These are phyloP conservation scores for Flaveria floridana DNA, from an alignment of 140 eudicot species.

Conservation along the genomic window DNA sequence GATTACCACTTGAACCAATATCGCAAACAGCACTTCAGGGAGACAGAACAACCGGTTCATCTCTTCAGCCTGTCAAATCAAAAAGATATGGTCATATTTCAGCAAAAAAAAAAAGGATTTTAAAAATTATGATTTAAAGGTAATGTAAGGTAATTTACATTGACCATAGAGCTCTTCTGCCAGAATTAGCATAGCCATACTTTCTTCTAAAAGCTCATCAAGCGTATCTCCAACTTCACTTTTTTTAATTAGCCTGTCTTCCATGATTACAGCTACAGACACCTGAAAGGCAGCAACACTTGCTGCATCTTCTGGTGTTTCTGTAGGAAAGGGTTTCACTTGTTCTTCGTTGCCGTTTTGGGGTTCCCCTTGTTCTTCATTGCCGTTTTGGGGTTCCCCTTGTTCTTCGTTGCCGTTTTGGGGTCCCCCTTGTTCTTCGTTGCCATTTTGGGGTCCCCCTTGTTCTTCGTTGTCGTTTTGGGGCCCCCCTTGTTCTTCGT, in stretches of 20 bases:
- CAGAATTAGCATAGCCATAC: not conserved
- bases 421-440: not conserved
- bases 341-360: not conserved
- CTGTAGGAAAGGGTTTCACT: not conserved
- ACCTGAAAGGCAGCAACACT: not conserved
- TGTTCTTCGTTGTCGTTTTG: not conserved
- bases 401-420: not conserved
- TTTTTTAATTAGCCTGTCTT: not conserved
- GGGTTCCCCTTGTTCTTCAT: not conserved
- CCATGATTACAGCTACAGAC: not conserved
- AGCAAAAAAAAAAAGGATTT: not conserved
- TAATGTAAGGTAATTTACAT: not conserved
- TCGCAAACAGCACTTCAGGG: not conserved
- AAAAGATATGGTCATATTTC: slow-evolving; percentile 1
- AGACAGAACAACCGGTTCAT: not conserved
- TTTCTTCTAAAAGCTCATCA: slow-evolving; percentile 10
- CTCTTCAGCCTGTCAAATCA: not conserved
- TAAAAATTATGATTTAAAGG: not conserved
- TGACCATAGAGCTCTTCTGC: not conserved
- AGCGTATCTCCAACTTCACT: not conserved
- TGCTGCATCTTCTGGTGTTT: slow-evolving; percentile 11
- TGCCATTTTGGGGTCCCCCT: not conserved
- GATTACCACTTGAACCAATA: slow-evolving; percentile 8
- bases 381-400: not conserved
- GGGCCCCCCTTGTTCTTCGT: not conserved